phyloP scores from a whole-genome alignment of 1,284 basidiomycete species.

The Sanguinoderma infundibulare region DNA sequence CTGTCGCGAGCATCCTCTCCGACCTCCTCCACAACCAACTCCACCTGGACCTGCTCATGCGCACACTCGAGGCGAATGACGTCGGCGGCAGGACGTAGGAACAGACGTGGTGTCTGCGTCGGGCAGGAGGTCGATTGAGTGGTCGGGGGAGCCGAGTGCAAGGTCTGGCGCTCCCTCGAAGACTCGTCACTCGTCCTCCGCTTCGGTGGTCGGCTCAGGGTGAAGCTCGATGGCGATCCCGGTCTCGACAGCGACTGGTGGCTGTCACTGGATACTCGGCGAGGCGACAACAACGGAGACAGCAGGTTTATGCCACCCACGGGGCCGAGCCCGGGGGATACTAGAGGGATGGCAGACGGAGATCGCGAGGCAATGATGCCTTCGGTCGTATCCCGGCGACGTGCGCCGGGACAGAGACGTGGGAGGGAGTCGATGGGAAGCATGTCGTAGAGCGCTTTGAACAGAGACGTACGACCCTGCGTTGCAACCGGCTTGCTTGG shows the following conservation, averaged over 20 bases:
- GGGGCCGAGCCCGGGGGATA: slow-evolving; percentile 24
- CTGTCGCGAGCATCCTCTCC: too few relatives aligned
- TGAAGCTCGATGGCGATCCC: background rate
- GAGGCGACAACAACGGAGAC: background rate
- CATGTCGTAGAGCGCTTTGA: too few relatives aligned
- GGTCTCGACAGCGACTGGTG: background rate
- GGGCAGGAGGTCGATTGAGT: too few relatives aligned
- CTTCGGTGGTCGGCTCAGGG: slow-evolving; percentile 23
- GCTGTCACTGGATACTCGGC: background rate
- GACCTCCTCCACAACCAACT: too few relatives aligned
- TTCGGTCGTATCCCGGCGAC: slow-evolving; percentile 33
- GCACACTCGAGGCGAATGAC: too few relatives aligned
- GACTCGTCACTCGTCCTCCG: slow-evolving; percentile 19
- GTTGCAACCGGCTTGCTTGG: too few relatives aligned
- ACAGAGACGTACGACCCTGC: too few relatives aligned
- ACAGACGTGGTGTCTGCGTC: too few relatives aligned
- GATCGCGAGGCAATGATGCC: slow-evolving; percentile 40
- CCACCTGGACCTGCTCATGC: too few relatives aligned
- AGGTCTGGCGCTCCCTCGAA: background rate
- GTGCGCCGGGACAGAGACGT: slow-evolving; percentile 30
- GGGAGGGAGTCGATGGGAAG: too few relatives aligned
- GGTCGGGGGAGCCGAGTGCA: too few relatives aligned
- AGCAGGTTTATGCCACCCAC: background rate
- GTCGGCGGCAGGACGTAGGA: too few relatives aligned
- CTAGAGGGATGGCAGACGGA: slow-evolving; percentile 20